A percentile compares a stretch with the other conserved stretches of the same genome.
These are phyloP conservation scores for Populus hybrid DNA, from an alignment of 441 rosid species.

Conservation along the genomic window DNA sequence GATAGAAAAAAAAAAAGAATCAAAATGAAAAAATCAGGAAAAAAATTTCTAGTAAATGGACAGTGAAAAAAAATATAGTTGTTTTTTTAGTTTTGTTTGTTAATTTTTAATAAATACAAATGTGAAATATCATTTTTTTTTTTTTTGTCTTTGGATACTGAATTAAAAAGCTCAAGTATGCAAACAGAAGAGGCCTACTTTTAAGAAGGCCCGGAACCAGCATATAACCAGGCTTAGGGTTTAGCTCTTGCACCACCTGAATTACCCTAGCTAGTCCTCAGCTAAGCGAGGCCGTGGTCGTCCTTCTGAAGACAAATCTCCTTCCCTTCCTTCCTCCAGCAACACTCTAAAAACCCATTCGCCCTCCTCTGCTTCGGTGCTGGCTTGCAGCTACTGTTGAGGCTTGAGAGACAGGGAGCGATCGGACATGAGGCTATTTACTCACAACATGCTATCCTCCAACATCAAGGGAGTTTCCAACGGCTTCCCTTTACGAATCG, in stretches of 20 bases:
- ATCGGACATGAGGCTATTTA: constrained; percentile 82
- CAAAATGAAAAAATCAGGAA: too few relatives aligned
- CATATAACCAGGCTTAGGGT: neutral
- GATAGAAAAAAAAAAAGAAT: too few relatives aligned
- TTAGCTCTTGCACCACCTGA: too few relatives aligned
- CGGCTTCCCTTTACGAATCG: constrained; percentile 73
- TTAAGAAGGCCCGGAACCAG: neutral
- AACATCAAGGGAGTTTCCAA: constrained; percentile 79
- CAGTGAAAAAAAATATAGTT: too few relatives aligned
- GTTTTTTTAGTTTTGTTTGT: too few relatives aligned
- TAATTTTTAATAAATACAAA: too few relatives aligned
- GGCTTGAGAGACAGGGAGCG: neutral
- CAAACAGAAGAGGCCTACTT: neutral
- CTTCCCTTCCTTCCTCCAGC: neutral
- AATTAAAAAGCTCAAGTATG: neutral
- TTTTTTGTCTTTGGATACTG: neutral
- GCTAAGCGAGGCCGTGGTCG: neutral
- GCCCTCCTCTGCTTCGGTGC: neutral
- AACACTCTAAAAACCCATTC: neutral
- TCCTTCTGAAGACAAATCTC: neutral
- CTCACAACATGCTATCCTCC: constrained; percentile 91
- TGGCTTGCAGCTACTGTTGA: neutral
- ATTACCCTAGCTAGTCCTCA: neutral
- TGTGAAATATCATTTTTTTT: neutral
- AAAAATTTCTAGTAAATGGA: too few relatives aligned